phyloP scores from a whole-genome alignment of 495 filamentous ascomycete species.

The Penicillium canariense region DNA sequence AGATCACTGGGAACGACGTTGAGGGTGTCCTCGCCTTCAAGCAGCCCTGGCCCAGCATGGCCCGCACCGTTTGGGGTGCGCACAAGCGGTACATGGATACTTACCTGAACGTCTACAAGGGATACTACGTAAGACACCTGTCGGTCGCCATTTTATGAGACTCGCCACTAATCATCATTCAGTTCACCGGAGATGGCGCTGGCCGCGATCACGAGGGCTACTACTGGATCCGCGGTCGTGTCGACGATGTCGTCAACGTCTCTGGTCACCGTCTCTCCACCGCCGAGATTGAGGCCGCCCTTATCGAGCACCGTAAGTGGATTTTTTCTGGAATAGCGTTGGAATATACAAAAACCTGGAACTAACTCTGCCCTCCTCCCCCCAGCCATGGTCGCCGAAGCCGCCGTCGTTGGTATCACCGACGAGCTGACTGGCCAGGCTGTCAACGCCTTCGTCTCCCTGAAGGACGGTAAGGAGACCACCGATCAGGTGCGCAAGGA shows the following conservation, averaged over 20 bases:
- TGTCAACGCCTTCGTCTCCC: slow-evolving; percentile 92
- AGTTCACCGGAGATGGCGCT: slow-evolving; percentile 98
- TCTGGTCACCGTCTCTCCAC: slow-evolving; percentile 94
- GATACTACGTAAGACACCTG: slow-evolving; percentile 73
- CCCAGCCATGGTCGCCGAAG: slow-evolving; percentile 69
- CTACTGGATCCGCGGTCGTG: slow-evolving; percentile 99
- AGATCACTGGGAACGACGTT: slow-evolving; percentile 94
- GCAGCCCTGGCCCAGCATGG: slow-evolving; percentile 98
- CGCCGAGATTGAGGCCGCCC: slow-evolving; percentile 94
- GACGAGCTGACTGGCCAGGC: slow-evolving; percentile 96
- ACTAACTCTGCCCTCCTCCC: slow-evolving; percentile 15
- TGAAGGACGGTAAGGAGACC: slow-evolving; percentile 82
- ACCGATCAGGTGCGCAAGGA: slow-evolving; percentile 87
- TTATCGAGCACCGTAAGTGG: slow-evolving; percentile 79
- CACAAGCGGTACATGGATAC: slow-evolving; percentile 99
- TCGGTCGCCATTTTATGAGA: neutral
- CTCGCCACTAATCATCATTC: slow-evolving; percentile 29
- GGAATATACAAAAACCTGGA: neutral
- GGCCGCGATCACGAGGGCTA: slow-evolving; percentile 97
- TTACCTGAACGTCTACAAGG: slow-evolving; percentile 96
- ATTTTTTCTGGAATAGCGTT: neutral
- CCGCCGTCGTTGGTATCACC: slow-evolving; percentile 88
- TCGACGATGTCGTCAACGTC: slow-evolving; percentile 98
- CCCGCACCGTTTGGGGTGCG: slow-evolving; percentile 95
- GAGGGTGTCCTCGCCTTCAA: slow-evolving; percentile 98